Conservation (phyloP, 805 yeast genomes). For the Suhomyces faveliae region DNA sequence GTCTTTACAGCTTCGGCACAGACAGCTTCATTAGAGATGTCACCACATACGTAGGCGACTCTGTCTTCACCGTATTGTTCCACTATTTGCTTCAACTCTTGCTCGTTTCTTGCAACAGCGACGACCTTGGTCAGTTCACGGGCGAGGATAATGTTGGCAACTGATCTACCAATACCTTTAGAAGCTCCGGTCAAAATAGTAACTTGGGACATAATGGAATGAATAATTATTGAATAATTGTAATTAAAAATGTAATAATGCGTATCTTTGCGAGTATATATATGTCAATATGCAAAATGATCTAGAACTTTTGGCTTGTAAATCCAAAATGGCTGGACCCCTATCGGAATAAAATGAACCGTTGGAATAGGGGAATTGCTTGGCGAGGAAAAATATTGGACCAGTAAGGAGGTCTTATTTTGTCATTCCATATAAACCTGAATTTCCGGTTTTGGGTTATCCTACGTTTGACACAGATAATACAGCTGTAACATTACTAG, state of each 20-base stretch:
- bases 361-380: constrained; percentile 59
- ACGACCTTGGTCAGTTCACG: constrained; percentile 45
- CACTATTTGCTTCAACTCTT: constrained; percentile 43
- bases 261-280: too few relatives aligned
- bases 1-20: constrained; percentile 38
- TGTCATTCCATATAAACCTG: too few relatives aligned
- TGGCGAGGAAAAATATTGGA: constrained; percentile 55
- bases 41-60: constrained; percentile 57
- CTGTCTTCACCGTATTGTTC: constrained; percentile 45
- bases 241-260: background rate
- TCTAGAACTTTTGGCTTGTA: constrained; percentile 6
- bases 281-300: too few relatives aligned
- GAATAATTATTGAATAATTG: background rate
- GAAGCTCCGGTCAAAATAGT: constrained; percentile 63
- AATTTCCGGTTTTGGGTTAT: too few relatives aligned
- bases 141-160: constrained; percentile 50
- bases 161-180: constrained; percentile 73
- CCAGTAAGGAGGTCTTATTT: too few relatives aligned
- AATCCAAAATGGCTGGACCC: constrained; percentile 51
- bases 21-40: constrained; percentile 48
- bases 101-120: constrained; percentile 70
- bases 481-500: too few relatives aligned
- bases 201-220: constrained; percentile 17
- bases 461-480: too few relatives aligned
- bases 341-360: constrained; percentile 73